Conservation (phyloP, 2,329 filamentous ascomycete genomes). For the Pseudocercospora pini-densiflorae region DNA sequence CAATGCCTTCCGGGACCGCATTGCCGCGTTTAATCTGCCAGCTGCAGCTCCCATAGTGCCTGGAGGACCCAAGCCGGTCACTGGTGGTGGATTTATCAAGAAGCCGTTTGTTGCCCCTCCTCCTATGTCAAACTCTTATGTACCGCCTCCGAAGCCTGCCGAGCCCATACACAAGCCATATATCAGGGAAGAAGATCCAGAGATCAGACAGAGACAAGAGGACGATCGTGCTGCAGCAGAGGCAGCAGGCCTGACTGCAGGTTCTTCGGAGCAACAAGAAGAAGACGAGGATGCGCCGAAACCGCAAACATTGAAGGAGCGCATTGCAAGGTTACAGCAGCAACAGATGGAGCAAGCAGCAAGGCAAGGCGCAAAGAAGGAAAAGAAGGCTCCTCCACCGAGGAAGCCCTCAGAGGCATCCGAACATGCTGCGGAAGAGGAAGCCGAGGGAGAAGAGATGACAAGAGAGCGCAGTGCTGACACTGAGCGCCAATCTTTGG, state of each 20-base stretch:
- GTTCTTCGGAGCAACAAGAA: slow-evolving; percentile 49
- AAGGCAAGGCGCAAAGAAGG: slow-evolving; percentile 84
- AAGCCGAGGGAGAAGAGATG: slow-evolving; percentile 43
- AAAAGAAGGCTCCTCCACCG: slow-evolving; percentile 66
- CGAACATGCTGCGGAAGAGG: slow-evolving; percentile 38
- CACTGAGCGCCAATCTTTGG: slow-evolving; percentile 45
- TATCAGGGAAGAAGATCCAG: slow-evolving; percentile 83
- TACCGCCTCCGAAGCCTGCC: slow-evolving; percentile 73
- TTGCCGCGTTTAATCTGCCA: slow-evolving; percentile 94
- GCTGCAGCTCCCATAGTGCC: slow-evolving; percentile 86
- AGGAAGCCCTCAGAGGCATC: slow-evolving; percentile 65
- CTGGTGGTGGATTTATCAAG: slow-evolving; percentile 76
- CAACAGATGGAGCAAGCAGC: slow-evolving; percentile 90
- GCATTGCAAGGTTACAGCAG: slow-evolving; percentile 90
- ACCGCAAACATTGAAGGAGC: slow-evolving; percentile 89
- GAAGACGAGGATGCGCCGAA: slow-evolving; percentile 82
- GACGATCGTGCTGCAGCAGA: slow-evolving; percentile 71
- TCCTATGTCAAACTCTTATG: slow-evolving; percentile 87
- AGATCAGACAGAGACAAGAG: slow-evolving; percentile 63
- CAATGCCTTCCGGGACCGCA: slow-evolving; percentile 89
- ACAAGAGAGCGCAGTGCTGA: slow-evolving; percentile 44
- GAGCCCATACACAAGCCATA: slow-evolving; percentile 74
- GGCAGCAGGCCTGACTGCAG: slow-evolving; percentile 61
- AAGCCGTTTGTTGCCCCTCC: slow-evolving; percentile 97
- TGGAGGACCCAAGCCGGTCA: slow-evolving; percentile 57